Conservation (phyloP, 176 grass and related monocot genomes). For the Melocanna baccifera region DNA sequence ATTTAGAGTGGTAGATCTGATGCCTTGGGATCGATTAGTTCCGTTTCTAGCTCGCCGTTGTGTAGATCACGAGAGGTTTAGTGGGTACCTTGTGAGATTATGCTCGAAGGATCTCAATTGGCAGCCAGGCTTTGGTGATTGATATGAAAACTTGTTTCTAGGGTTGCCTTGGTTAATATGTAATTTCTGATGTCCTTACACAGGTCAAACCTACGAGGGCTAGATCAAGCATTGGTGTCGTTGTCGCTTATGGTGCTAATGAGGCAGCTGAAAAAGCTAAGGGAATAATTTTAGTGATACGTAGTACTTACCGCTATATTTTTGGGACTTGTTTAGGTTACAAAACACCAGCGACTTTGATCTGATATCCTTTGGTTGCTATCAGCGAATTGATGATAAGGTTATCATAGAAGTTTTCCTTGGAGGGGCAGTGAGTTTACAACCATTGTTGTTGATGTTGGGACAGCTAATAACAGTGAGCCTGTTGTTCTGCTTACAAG, state of each 20-base stretch:
- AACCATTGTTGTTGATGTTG: slow-evolving; percentile 80
- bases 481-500: slow-evolving; percentile 84
- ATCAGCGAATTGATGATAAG: slow-evolving; percentile 75
- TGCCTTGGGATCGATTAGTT: background rate
- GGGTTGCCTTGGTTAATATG: background rate
- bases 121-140: background rate
- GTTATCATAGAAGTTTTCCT: slow-evolving; percentile 90
- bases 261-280: no score
- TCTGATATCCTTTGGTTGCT: slow-evolving; percentile 8
- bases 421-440: slow-evolving; percentile 91
- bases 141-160: slow-evolving; percentile 2
- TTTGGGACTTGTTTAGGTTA: background rate
- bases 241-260: slow-evolving; percentile 56
- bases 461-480: slow-evolving; percentile 46
- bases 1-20: slow-evolving; percentile 47
- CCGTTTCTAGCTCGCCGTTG: background rate
- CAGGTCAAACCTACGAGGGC: no score
- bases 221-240: slow-evolving; percentile 88
- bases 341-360: background rate
- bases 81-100: background rate
- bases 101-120: background rate
- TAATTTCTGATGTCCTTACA: slow-evolving; percentile 25
- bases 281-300: no score
- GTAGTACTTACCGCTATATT: background rate
- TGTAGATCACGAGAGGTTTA: slow-evolving; percentile 24